A percentile compares a stretch with the other conserved stretches of the same genome.
These are phyloP conservation scores for Gentiana dahurica DNA, from an alignment of 257 asterid species.

Conservation along the genomic window DNA sequence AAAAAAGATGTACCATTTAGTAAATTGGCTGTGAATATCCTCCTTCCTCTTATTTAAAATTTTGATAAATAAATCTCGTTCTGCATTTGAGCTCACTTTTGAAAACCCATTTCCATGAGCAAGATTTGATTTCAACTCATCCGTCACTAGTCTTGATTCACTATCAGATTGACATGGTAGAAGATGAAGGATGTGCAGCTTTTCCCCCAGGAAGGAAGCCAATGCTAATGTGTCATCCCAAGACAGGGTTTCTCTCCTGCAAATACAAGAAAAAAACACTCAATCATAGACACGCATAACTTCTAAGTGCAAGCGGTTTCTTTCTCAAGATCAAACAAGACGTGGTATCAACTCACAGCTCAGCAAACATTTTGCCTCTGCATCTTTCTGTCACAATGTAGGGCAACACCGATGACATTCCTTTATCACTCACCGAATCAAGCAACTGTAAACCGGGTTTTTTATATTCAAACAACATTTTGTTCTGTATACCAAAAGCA, in stretches of 20 bases:
- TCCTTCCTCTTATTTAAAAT: slow-evolving; percentile 58
- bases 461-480: slow-evolving; percentile 48
- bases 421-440: slow-evolving; percentile 31
- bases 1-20: slow-evolving; percentile 56
- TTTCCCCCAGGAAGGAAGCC: slow-evolving; percentile 91
- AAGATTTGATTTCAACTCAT: slow-evolving; percentile 24
- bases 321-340: background rate
- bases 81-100: slow-evolving; percentile 35
- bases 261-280: slow-evolving; percentile 16
- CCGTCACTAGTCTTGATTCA: slow-evolving; percentile 17
- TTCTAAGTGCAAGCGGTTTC: slow-evolving; percentile 3
- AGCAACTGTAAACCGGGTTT: slow-evolving; percentile 37
- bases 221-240: slow-evolving; percentile 48
- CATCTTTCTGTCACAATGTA: slow-evolving; percentile 80
- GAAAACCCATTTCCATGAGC: slow-evolving; percentile 29
- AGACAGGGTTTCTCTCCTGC: slow-evolving; percentile 73
- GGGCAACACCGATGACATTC: slow-evolving; percentile 55
- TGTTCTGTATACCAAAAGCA: slow-evolving; percentile 82
- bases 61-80: slow-evolving; percentile 42
- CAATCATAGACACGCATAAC: slow-evolving; percentile 10
- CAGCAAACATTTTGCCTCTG: slow-evolving; percentile 78
- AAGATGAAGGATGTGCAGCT: slow-evolving; percentile 66
- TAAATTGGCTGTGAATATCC: slow-evolving; percentile 40
- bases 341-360: slow-evolving; percentile 47
- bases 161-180: slow-evolving; percentile 48